Base-by-base conservation (phyloP, 106 monocot genomes). In the Allium sativum region DNA sequence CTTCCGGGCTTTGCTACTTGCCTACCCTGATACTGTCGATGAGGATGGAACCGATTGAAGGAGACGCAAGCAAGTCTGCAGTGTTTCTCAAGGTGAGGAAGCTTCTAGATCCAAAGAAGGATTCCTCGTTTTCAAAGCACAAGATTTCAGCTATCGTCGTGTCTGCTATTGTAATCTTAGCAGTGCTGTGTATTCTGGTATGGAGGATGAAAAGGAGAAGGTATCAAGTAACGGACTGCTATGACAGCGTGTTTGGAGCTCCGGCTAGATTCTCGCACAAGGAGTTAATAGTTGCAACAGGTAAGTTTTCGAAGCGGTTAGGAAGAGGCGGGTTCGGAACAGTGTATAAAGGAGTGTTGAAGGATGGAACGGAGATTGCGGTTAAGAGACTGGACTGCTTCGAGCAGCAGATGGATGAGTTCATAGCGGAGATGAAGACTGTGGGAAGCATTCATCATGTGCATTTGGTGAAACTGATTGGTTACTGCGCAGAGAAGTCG, bases 1-100 rank as follows among this genome's bases (percentile, higher is more conserved):
- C 65, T 4, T 14, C 65, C 5, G 83, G 78, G n/a, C 59, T 62
- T 44, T 83, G 82, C 45, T 83, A 71, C 21, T 46, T 83, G 50
- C 63, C n/a, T 12, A 12, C 48, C 0, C 53, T 78, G 21, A 7
- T 83, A 51, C 72, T 83, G 16, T 12, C 50, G 2, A 22, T 64
- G 15, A 64, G 22, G n/a, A 22, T 8, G 16, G 7, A 64, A 40
- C 64, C 48, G 40, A 48, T 50, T 40, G 2, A 3, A 15, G 51
- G 40, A 8, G 12, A 4, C 10, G 4, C 6, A 19, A 31, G n/a
- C n/a, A 48, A n/a, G 4, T 47, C 64, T 8, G 15, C 50, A 50
- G 10, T 51, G 18, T 64, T 51, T 51, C 12, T 64, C 51, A 64
- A 64, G 64, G 64, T 64, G 51, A 21, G 50, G 7, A 21, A 44